A percentile compares a stretch with the other conserved stretches of the same genome.
phyloP scores from a whole-genome alignment of 208 protist species.

The Novymonas esmeraldas region DNA sequence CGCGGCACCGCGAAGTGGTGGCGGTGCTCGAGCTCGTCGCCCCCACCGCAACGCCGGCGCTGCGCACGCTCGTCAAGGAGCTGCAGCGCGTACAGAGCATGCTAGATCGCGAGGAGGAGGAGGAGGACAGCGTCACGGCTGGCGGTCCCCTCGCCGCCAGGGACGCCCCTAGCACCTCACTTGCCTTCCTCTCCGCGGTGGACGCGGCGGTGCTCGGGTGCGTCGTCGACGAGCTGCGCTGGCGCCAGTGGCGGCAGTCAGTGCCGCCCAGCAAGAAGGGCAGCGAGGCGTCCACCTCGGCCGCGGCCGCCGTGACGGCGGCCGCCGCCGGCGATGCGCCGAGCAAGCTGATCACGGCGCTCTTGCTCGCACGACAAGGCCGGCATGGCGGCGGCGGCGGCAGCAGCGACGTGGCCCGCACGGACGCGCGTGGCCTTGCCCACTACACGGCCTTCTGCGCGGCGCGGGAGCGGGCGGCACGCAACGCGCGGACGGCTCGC shows the following conservation, averaged over 20 bases:
- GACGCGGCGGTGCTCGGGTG: conserved; percentile 27
- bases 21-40: conserved; percentile 22
- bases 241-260: conserved; percentile 21
- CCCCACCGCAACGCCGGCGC: conserved; percentile 8
- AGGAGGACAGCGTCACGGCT: no score
- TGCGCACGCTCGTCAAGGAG: conserved; percentile 6
- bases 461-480: conserved; percentile 5
- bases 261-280: neutral
- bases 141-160: neutral
- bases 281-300: neutral
- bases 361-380: neutral
- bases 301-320: neutral
- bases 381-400: neutral
- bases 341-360: neutral
- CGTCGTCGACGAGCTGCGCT: conserved; percentile 31
- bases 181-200: conserved; percentile 16
- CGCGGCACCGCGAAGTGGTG: conserved; percentile 27
- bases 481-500: neutral
- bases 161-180: neutral
- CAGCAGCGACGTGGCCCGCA: neutral
- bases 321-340: neutral
- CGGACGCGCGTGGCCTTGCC: conserved; percentile 1
- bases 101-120: conserved; percentile 23
- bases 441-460: conserved; percentile 29
- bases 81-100: conserved; percentile 13